These are phyloP conservation scores for Fonsecaea multimorphosa DNA, from an alignment of 2,329 filamentous ascomycete genomes.

Conservation along the genomic window DNA sequence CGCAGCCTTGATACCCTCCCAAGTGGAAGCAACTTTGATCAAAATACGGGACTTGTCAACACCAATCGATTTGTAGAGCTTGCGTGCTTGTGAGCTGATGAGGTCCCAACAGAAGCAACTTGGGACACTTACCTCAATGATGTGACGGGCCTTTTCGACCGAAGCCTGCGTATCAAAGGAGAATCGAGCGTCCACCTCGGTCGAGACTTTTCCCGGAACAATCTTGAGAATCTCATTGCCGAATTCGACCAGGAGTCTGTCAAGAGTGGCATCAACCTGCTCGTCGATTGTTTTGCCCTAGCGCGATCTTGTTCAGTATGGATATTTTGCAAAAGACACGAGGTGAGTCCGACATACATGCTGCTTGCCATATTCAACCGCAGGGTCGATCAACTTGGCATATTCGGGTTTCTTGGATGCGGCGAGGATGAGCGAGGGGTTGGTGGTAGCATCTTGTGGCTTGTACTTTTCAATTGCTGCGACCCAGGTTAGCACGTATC, in stretches of 20 bases:
- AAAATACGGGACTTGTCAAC: constrained; percentile 92
- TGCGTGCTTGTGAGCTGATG: constrained; percentile 27
- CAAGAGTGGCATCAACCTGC: constrained; percentile 87
- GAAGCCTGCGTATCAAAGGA: constrained; percentile 94
- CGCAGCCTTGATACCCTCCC: constrained; percentile 99
- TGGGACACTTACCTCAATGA: constrained; percentile 78
- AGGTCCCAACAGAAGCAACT: not conserved
- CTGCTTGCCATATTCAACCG: constrained; percentile 84
- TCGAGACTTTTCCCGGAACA: constrained; percentile 97
- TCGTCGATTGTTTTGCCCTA: constrained; percentile 70
- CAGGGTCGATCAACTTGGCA: constrained; percentile 84
- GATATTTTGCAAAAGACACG: not conserved
- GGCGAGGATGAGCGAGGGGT: constrained; percentile 97
- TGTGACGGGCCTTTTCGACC: constrained; percentile 93
- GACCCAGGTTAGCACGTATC: constrained; percentile 42
- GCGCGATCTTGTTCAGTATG: constrained; percentile 18
- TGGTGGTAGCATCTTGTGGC: constrained; percentile 99
- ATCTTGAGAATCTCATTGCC: constrained; percentile 97
- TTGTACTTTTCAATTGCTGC: constrained; percentile 98
- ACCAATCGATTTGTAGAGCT: constrained; percentile 94
- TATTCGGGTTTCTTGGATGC: constrained; percentile 98
- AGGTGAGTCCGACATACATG: constrained; percentile 57
- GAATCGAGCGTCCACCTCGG: constrained; percentile 94
- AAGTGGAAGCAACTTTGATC: constrained; percentile 99
- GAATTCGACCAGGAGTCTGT: constrained; percentile 95